Percentiles rank a stretch among this genome's conserved stretches.
phyloP scores from a whole-genome alignment of 768 basidiomycete species.

The Ramaria sp. region DNA sequence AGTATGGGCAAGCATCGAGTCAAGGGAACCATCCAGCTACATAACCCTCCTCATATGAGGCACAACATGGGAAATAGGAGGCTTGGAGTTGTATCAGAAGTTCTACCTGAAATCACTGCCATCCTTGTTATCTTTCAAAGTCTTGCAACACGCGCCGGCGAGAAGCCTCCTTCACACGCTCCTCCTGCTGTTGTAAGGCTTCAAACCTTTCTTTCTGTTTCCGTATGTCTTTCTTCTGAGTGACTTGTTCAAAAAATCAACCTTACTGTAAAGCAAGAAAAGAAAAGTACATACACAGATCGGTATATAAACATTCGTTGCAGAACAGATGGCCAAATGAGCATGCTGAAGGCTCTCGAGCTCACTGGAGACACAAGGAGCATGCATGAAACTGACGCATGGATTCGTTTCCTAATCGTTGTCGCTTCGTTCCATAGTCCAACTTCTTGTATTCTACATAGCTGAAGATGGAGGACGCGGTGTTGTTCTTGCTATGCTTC shows the following conservation, averaged over 20 bases:
- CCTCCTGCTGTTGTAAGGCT: conserved; percentile 57
- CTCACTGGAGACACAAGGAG: conserved; percentile 74
- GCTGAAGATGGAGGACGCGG: conserved; percentile 81
- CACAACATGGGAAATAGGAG: no score
- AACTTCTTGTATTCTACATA: conserved; percentile 83
- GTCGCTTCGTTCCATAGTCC: conserved; percentile 67
- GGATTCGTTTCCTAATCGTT: conserved; percentile 82
- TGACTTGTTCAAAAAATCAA: conserved; percentile 33
- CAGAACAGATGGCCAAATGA: conserved; percentile 86
- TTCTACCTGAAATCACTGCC: no score
- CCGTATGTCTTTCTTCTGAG: conserved; percentile 90
- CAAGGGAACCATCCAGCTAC: no score
- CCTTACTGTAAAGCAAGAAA: neutral
- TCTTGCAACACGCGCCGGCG: conserved; percentile 82
- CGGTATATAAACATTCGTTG: conserved; percentile 86
- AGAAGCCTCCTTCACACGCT: conserved; percentile 58
- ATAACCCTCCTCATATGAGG: no score
- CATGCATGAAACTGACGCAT: conserved; percentile 91
- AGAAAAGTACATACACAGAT: conserved; percentile 47
- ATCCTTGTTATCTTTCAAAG: conserved; percentile 87
- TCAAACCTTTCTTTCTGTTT: conserved; percentile 76
- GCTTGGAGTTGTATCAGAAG: no score
- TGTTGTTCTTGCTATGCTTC: conserved; percentile 86
- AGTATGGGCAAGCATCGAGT: no score
- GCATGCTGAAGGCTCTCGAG: conserved; percentile 77